Base-by-base conservation (phyloP, 129 eudicot species). In the Chrysanthemum seticuspe region DNA sequence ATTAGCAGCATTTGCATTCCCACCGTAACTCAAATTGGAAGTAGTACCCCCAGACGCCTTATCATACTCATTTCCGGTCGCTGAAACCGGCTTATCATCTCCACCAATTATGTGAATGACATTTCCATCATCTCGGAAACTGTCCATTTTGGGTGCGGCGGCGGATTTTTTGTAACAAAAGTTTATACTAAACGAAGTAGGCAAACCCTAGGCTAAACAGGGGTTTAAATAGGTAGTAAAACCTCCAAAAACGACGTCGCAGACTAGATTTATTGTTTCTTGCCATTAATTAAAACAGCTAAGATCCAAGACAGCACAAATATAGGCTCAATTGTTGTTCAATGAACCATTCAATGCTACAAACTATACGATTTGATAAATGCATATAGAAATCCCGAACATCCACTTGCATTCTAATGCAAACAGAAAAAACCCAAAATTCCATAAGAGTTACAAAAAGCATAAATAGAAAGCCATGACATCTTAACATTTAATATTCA, bases 101-200 rank as follows among this genome's bases (percentile, higher is more conserved):
- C 87, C 87, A 23, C 83, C 66, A n/a, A 81, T 77, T 44, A 85
- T 61, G 68, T 83, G 87, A 13, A 87, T 87, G 52, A 82, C 85
- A 76, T 90, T 85, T 25, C 81, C 87, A 63, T 25, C 60, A 53
- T 77, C 75, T 5, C 50, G 75, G 50, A 68, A 25, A 57, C 58
- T 47, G 57, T 49, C 71, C 85, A 84, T 84, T 36, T 62, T 13
- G 47, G 56, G 51, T 63, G 5, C 27, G 57, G 62, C 67, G 10
- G 45, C 55, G 70, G 70, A 48, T 61, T 64, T 60, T 6, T 67
- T 71, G 21, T 71, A 40, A 40, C 12, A 23, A 9, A 83, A 6
- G 70, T 53, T 51, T 31, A 63, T 53, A 64, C 36, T 1, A 45
- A 68, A 61, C 9, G 13, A 59, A 14, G 72, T 51, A 61, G 31